These are phyloP conservation scores for Geosiphon pyriformis DNA, from an alignment of 192 early-diverging fungal genomes.

Conservation along the genomic window DNA sequence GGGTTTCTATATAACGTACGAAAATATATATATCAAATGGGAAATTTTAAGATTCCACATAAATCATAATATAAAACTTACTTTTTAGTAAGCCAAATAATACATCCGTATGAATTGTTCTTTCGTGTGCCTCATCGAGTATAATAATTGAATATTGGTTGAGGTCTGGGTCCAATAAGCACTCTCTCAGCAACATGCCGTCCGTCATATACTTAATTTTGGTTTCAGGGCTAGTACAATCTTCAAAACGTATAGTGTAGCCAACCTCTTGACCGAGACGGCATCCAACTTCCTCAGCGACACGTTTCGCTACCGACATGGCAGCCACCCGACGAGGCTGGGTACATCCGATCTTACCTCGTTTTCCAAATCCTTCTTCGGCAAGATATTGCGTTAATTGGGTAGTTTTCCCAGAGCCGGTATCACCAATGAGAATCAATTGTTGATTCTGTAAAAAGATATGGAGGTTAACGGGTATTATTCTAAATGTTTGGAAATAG, in stretches of 20 bases:
- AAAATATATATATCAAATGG: not conserved
- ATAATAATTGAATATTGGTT: slow-evolving; percentile 87
- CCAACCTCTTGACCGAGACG: slow-evolving; percentile 91
- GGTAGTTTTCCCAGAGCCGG: slow-evolving; percentile 97
- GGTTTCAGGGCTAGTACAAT: slow-evolving; percentile 87
- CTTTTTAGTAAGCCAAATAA: slow-evolving; percentile 88
- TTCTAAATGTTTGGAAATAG: too few species aligned
- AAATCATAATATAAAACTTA: slow-evolving; percentile 19
- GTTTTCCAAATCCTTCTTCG: slow-evolving; percentile 87
- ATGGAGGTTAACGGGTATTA: too few species aligned
- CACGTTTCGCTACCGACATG: slow-evolving; percentile 98
- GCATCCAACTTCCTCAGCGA: slow-evolving; percentile 94
- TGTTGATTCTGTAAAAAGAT: slow-evolving; percentile 48
- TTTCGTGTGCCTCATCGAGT: slow-evolving; percentile 98
- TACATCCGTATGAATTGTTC: slow-evolving; percentile 94
- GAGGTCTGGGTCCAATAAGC: slow-evolving; percentile 78
- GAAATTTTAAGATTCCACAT: not conserved
- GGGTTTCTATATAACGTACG: slow-evolving; percentile 41
- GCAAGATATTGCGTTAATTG: slow-evolving; percentile 98
- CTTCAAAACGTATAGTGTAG: slow-evolving; percentile 98
- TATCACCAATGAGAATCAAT: slow-evolving; percentile 91
- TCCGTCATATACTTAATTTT: slow-evolving; percentile 99
- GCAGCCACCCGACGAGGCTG: slow-evolving; percentile 98
- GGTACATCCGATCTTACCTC: slow-evolving; percentile 94
- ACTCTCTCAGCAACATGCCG: slow-evolving; percentile 93